Percentiles rank a stretch among this genome's conserved stretches.
Evolutionary conservation across 805 yeast genomes (phyloP).

Genomic region (Nakazawaea holstii): DNA sequence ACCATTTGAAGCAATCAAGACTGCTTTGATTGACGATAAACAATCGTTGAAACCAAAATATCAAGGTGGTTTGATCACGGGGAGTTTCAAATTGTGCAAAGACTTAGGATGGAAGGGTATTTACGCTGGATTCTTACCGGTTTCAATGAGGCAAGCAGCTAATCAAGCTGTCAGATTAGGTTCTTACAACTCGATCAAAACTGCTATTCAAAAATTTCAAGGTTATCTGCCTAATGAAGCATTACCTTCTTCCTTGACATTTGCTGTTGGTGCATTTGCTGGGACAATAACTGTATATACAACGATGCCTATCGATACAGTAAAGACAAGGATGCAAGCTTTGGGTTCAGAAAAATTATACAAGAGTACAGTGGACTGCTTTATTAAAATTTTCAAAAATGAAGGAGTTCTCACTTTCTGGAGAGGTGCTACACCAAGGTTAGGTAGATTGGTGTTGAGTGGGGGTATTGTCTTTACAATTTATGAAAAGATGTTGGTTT

Average conservation of each 20-base stretch:
- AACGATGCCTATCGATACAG: slow-evolving; percentile 95
- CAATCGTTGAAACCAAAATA: slow-evolving; percentile 74
- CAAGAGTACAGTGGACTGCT: slow-evolving; percentile 75
- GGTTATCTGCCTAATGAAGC: slow-evolving; percentile 67
- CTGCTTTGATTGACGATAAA: slow-evolving; percentile 92
- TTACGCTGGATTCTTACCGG: slow-evolving; percentile 88
- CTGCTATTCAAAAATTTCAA: slow-evolving; percentile 65
- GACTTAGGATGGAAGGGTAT: slow-evolving; percentile 83
- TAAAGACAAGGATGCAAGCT: slow-evolving; percentile 96
- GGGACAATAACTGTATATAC: slow-evolving; percentile 87
- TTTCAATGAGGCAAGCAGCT: slow-evolving; percentile 91
- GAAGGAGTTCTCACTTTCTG: slow-evolving; percentile 92
- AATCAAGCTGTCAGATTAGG: slow-evolving; percentile 94
- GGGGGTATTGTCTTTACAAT: slow-evolving; percentile 98
- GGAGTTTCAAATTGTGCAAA: slow-evolving; percentile 56
- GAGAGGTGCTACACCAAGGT: slow-evolving; percentile 97
- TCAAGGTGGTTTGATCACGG: slow-evolving; percentile 54
- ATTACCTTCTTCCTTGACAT: slow-evolving; percentile 72
- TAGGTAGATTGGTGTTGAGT: slow-evolving; percentile 85
- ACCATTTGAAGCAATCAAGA: slow-evolving; percentile 94
- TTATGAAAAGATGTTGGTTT: slow-evolving; percentile 78
- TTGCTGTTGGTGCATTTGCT: slow-evolving; percentile 84
- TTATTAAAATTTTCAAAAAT: slow-evolving; percentile 68
- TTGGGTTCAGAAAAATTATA: slow-evolving; percentile 71
- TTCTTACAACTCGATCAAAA: slow-evolving; percentile 83